Base-by-base conservation (phyloP, 2,329 filamentous ascomycete genomes). In the Arthroderma sp. region DNA sequence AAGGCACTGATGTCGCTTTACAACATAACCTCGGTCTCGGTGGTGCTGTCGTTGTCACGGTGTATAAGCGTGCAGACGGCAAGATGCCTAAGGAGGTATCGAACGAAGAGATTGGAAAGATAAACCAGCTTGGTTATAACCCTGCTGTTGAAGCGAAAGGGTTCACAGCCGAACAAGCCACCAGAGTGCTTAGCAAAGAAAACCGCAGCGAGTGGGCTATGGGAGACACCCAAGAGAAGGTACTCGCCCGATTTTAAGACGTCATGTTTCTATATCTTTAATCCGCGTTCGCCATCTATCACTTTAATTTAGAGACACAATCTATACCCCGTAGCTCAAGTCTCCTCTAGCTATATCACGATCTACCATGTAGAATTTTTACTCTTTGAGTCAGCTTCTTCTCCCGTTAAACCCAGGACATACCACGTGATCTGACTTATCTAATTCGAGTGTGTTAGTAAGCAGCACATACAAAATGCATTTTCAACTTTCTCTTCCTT, bases 11-110 rank as follows among this genome's bases (percentile, higher is more conserved):
- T 61, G 83, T 82, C 59, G 87, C 86, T 58, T 76, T 97, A 62
- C 91, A 96, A 76, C 93, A 97, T 70, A 97, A 97, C 68, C 79
- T 97, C 1, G 93, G 91, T 0, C 78, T 97, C 4, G 91, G 91
- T 13, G 93, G 93, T 56, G 91, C 91, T 2, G 90, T 84, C 1
- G 91, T 97, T 0, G 87, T 93, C 21, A 91, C 88, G 0, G 87
- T 97, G 2, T 96, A 96, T 72, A 84, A 83, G 73, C 81, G 91
- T 15, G 86, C 86, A 0, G 91, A 97, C 70, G 87, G 88, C 9
- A 77, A 80, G 70, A 76, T 74, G 57, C 84, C 84, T 2, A 74
- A 76, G 2, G 74, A 77, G 37, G 70, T 94, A 3, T 78, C 81
- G 19, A 82, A 81, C 55, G 80, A 77, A 2, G 78, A 81, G 51